Conservation (phyloP, 2,329 filamentous ascomycete species). For the Calonectria fujianensis region DNA sequence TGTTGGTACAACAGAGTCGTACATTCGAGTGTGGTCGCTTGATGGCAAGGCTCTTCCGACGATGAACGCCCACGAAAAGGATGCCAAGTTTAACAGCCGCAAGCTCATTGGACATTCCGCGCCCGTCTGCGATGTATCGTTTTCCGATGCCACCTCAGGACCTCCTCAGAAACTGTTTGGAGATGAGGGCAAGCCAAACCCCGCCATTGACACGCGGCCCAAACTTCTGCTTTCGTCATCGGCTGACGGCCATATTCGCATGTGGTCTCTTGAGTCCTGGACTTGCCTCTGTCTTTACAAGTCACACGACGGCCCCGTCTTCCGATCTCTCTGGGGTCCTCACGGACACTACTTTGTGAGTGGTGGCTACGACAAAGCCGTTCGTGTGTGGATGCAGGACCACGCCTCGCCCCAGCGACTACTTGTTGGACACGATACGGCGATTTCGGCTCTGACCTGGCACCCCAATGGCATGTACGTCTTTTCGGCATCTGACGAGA, state of each 20-base stretch:
- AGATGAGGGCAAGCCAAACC: slow-evolving; percentile 64
- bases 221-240: slow-evolving; percentile 91
- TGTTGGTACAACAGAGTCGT: slow-evolving; percentile 93
- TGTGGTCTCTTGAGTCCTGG: slow-evolving; percentile 96
- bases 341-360: slow-evolving; percentile 97
- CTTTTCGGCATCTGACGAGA: slow-evolving; percentile 91
- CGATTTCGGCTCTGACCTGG: slow-evolving; percentile 94
- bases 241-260: slow-evolving; percentile 88
- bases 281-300: slow-evolving; percentile 96
- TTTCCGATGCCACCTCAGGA: slow-evolving; percentile 82
- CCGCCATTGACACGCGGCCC: slow-evolving; percentile 72
- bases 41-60: slow-evolving; percentile 88
- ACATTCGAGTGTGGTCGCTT: slow-evolving; percentile 95
- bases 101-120: slow-evolving; percentile 92
- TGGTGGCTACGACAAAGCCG: slow-evolving; percentile 91
- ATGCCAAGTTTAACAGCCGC: slow-evolving; percentile 77
- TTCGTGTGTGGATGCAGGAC: slow-evolving; percentile 93
- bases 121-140: slow-evolving; percentile 91
- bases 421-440: slow-evolving; percentile 93
- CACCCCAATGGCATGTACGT: slow-evolving; percentile 96
- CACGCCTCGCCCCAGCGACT: slow-evolving; percentile 92
- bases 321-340: slow-evolving; percentile 91
- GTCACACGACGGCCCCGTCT: slow-evolving; percentile 91
- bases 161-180: slow-evolving; percentile 70
- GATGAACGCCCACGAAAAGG: slow-evolving; percentile 75